Conservation (phyloP, 495 filamentous ascomycete species). For the Aspergillus coremiiformis region DNA sequence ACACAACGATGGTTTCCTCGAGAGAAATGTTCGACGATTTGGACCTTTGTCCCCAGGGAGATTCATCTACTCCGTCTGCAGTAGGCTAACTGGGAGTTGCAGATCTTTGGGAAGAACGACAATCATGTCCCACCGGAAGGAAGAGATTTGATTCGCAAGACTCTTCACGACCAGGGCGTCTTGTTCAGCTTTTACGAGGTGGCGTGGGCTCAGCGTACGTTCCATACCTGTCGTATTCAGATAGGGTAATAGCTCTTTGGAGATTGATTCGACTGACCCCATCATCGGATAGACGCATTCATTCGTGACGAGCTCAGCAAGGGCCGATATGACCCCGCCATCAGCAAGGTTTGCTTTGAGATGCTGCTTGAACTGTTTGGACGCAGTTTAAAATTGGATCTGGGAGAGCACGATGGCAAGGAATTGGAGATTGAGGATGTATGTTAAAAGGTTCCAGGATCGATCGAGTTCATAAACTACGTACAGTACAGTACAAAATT, state of each 20-base stretch:
- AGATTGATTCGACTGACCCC: background rate
- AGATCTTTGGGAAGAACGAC: slow-evolving; percentile 82
- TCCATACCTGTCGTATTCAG: background rate
- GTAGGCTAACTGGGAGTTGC: slow-evolving; percentile 11
- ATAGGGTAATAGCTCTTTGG: background rate
- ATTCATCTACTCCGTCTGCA: background rate
- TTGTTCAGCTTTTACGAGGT: slow-evolving; percentile 81
- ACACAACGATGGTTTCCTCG: background rate
- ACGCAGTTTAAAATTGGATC: slow-evolving; percentile 65
- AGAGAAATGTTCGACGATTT: background rate
- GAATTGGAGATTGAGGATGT: slow-evolving; percentile 50
- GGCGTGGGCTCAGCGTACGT: slow-evolving; percentile 80
- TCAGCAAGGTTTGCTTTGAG: slow-evolving; percentile 86
- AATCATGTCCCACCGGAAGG: slow-evolving; percentile 83
- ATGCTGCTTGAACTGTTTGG: slow-evolving; percentile 83
- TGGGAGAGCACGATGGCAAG: slow-evolving; percentile 52
- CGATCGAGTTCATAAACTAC: background rate
- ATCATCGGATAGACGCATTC: slow-evolving; percentile 57
- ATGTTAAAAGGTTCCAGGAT: slow-evolving; percentile 32
- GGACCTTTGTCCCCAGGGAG: background rate
- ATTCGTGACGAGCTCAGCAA: slow-evolving; percentile 94
- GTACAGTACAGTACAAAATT: background rate
- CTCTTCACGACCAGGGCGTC: slow-evolving; percentile 66
- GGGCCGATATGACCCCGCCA: slow-evolving; percentile 82
- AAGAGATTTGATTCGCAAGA: slow-evolving; percentile 77